Base-by-base conservation (phyloP, 2,329 filamentous ascomycete species). In the Talaromyces marneffei region DNA sequence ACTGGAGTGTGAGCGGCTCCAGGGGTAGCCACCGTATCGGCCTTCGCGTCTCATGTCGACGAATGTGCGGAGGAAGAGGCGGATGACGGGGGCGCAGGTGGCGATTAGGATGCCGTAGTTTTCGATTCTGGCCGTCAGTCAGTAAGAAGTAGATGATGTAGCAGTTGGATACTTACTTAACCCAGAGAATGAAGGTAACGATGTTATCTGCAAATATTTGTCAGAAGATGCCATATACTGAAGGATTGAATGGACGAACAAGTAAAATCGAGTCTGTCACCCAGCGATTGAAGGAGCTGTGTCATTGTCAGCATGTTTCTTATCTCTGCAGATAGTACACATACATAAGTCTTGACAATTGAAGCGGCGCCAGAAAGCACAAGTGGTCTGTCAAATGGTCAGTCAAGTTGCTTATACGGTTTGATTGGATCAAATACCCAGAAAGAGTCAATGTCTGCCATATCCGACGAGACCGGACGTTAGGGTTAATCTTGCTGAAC, bases 41-140 rank as follows among this genome's bases (percentile, higher is more conserved):
- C 67, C 65, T 29, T 67, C 60, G 37, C 65, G 65, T 54, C 65
- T 63, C 48, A 67, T 64, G 42, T 72, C 67, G 31, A 72, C 66
- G 33, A 74, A 65, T 23, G 66, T 65, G 16, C 70, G 67, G 20
- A 73, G 65, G 62, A 74, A 72, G 27, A 75, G 68, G 3, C 73
- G 70, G 39, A 70, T 68, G 27, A 75, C 68, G 1, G 72, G 71
- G 3, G 72, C 71, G 5, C 71, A 73, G 2, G 71, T 71, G 18
- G 73, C 74, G 20, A 75, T 67, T 0, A 75, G 67, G 18, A 75
- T 75, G 60, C 67, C 70, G 61, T 73, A 74, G 54, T 75, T 75
- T 60, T 75, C 73, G 20, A 75, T 74, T 40, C 72, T 75, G 57
- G 16, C 1, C 6, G 1, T 2, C 8, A 29, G 57, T 65, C 52